A percentile compares a stretch with the other conserved stretches of the same genome.
Conservation (phyloP, 148 eudicot species). For the Rhododendron williamsianum region DNA sequence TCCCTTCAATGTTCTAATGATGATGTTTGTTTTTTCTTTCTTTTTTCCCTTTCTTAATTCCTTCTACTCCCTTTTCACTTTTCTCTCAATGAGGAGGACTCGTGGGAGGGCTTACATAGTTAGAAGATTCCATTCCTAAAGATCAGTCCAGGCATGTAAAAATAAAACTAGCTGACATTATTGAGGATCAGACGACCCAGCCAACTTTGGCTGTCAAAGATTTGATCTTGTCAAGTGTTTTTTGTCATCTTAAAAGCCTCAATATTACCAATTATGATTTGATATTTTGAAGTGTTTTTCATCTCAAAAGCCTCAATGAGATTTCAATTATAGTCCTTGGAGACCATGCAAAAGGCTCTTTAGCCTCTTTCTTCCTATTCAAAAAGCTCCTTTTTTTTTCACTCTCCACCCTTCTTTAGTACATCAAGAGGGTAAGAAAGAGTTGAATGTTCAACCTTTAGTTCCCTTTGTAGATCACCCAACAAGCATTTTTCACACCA, state of each 20-base stretch:
- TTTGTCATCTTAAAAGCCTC: constrained; percentile 28
- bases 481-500: not conserved
- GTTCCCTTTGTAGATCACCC: not conserved
- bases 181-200: constrained; percentile 14
- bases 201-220: constrained; percentile 29
- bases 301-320: constrained; percentile 31
- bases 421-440: constrained; percentile 4
- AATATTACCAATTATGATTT: constrained; percentile 30
- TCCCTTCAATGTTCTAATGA: constrained; percentile 18
- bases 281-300: constrained; percentile 10
- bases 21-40: constrained; percentile 1
- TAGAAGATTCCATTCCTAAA: constrained; percentile 43
- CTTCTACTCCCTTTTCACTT: constrained; percentile 3
- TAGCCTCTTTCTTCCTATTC: constrained; percentile 15
- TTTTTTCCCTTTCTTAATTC: not conserved
- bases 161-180: constrained; percentile 19
- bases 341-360: constrained; percentile 38
- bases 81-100: constrained; percentile 19
- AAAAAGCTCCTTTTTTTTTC: constrained; percentile 19
- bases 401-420: constrained; percentile 2
- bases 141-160: constrained; percentile 22
- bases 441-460: not conserved
- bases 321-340: constrained; percentile 34
- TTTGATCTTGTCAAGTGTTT: constrained; percentile 17
- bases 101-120: not conserved